phyloP scores from a whole-genome alignment of 1,284 basidiomycete genomes.

The Ustilago esculenta region DNA sequence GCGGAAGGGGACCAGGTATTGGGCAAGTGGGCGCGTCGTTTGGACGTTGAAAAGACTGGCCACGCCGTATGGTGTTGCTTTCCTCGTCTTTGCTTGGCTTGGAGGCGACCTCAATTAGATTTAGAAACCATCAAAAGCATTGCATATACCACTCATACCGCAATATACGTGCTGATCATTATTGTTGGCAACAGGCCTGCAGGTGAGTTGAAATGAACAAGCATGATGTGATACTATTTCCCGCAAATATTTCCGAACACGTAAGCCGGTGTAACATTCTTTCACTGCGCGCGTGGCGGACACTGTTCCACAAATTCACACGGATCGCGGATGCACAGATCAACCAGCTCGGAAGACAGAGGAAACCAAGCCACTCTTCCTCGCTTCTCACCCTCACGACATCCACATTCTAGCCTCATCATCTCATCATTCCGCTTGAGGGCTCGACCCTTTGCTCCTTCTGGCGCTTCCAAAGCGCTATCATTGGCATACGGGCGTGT shows the following conservation, averaged over 20 bases:
- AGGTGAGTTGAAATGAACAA: too few species aligned
- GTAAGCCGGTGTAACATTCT: too few species aligned
- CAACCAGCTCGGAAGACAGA: not conserved
- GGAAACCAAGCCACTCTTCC: too few species aligned
- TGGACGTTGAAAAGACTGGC: slow-evolving; percentile 54
- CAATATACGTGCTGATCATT: too few species aligned
- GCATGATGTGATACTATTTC: too few species aligned
- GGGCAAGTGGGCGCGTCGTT: slow-evolving; percentile 51
- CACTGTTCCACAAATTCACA: slow-evolving; percentile 10
- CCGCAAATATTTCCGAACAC: too few species aligned
- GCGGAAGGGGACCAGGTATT: slow-evolving; percentile 39
- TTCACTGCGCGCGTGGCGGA: too few species aligned
- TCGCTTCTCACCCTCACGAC: slow-evolving; percentile 12
- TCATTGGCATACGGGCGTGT: too few species aligned
- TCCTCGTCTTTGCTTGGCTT: slow-evolving; percentile 64
- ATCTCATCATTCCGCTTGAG: too few species aligned
- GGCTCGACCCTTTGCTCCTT: too few species aligned
- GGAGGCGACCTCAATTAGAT: slow-evolving; percentile 57
- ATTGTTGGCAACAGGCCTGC: too few species aligned
- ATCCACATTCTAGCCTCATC: slow-evolving; percentile 12
- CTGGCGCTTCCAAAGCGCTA: too few species aligned
- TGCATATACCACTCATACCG: not conserved
- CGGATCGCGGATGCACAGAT: slow-evolving; percentile 21
- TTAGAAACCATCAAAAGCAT: not conserved
- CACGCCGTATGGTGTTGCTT: slow-evolving; percentile 63